Percentiles rank a stretch among this genome's conserved stretches.
Evolutionary conservation across 345 rosid species (phyloP).

Genomic region (Aegle marmelos): DNA sequence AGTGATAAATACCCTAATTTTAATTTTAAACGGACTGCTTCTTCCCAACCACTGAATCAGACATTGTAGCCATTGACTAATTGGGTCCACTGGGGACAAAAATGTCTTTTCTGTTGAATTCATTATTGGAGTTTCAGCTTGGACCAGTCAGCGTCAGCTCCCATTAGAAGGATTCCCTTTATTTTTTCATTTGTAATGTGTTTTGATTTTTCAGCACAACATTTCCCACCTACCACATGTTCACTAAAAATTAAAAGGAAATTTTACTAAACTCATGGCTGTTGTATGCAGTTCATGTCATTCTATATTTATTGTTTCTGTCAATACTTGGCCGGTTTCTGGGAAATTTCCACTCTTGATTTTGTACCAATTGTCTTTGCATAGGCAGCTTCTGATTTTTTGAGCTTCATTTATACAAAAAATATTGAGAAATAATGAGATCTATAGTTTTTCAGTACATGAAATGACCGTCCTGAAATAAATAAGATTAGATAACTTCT

Average conservation of each 20-base stretch:
- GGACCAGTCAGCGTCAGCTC: conserved; percentile 1
- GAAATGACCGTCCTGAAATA: not conserved
- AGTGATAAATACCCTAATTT: too few species aligned
- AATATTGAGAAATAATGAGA: not conserved
- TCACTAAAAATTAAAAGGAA: not conserved
- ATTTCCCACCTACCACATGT: not conserved
- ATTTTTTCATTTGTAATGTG: not conserved
- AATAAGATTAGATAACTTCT: not conserved
- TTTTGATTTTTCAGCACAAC: not conserved
- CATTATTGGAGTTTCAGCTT: conserved; percentile 3
- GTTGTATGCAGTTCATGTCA: not conserved
- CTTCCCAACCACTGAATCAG: not conserved
- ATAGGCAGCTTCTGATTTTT: conserved; percentile 14
- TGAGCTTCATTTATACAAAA: not conserved
- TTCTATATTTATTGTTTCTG: not conserved
- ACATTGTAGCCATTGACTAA: conserved; percentile 5
- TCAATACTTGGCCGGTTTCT: not conserved
- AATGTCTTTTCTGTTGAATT: conserved; percentile 11
- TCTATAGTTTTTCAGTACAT: not conserved
- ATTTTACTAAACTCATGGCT: not conserved
- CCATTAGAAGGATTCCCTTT: not conserved
- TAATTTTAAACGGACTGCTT: not conserved
- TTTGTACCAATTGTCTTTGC: not conserved
- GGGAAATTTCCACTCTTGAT: conserved; percentile 19
- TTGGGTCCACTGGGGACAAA: conserved; percentile 15